A percentile compares a stretch with the other conserved stretches of the same genome.
These are phyloP conservation scores for Aureobasidium namibiae DNA, from an alignment of 2,329 filamentous ascomycete genomes.

Conservation along the genomic window DNA sequence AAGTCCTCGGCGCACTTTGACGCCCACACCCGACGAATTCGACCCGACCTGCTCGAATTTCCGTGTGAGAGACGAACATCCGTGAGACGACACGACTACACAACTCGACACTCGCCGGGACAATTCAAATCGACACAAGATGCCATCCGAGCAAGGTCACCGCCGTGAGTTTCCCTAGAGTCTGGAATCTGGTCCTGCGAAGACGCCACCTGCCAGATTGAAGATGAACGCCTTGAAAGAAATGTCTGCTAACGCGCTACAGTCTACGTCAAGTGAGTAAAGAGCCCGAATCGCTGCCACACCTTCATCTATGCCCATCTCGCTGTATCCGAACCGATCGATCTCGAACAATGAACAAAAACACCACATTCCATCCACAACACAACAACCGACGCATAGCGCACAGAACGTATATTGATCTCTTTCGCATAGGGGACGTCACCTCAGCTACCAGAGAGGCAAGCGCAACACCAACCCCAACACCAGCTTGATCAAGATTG, in stretches of 20 bases:
- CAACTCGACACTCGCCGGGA: conserved; percentile 11
- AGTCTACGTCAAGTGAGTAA: conserved; percentile 32
- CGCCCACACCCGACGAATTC: not conserved
- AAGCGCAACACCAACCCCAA: conserved; percentile 86
- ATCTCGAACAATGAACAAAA: not conserved
- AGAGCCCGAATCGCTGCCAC: not conserved
- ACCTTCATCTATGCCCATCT: conserved; percentile 2
- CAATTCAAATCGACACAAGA: conserved; percentile 11
- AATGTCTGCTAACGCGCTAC: conserved; percentile 14
- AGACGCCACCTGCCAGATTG: not conserved
- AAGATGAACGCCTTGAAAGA: not conserved
- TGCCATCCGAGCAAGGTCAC: conserved; percentile 15
- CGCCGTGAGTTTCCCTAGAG: conserved; percentile 5
- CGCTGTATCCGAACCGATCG: not conserved
- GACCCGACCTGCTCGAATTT: not conserved
- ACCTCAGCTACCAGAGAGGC: conserved; percentile 95
- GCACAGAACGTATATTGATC: conserved; percentile 15
- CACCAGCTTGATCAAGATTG: conserved; percentile 85
- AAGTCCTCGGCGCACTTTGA: not conserved
- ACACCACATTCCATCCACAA: not conserved
- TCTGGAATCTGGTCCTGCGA: not conserved
- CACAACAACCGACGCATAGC: not conserved
- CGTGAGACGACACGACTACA: conserved; percentile 10
- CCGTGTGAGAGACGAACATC: not conserved
- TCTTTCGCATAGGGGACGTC: conserved; percentile 66